phyloP scores from a whole-genome alignment of 208 protist genomes.

The Trypanosoma lewisi region DNA sequence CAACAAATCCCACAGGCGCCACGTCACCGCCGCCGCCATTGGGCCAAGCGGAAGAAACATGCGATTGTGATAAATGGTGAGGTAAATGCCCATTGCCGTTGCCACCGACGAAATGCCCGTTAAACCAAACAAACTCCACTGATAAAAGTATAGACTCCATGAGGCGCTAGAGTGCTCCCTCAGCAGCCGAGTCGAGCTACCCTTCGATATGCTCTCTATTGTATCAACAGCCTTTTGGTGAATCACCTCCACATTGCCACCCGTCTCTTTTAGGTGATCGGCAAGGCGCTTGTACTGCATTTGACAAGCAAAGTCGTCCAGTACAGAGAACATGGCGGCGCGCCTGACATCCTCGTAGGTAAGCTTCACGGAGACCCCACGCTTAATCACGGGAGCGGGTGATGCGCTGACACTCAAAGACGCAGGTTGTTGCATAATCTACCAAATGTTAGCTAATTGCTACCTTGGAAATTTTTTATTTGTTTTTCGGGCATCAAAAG shows the following conservation, averaged over 20 bases:
- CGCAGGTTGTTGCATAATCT: constrained; percentile 40
- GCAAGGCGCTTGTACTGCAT: constrained; percentile 32
- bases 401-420: constrained; percentile 37
- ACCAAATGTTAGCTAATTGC: neutral
- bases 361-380: constrained; percentile 30
- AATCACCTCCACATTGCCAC: constrained; percentile 59
- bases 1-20: constrained; percentile 67
- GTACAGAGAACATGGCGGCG: constrained; percentile 42
- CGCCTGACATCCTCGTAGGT: constrained; percentile 57
- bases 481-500: neutral
- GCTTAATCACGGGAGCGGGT: constrained; percentile 56
- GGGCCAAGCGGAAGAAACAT: constrained; percentile 69
- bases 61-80: constrained; percentile 64
- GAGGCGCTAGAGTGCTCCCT: constrained; percentile 72
- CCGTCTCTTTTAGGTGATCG: constrained; percentile 22
- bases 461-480: neutral
- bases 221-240: constrained; percentile 12
- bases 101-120: constrained; percentile 58
- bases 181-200: constrained; percentile 54
- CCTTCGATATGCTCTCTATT: constrained; percentile 30
- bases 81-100: constrained; percentile 54
- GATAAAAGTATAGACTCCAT: constrained; percentile 68
- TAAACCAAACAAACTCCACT: constrained; percentile 68
- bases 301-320: constrained; percentile 64
- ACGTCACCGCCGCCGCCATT: constrained; percentile 57